These are phyloP conservation scores for Leccinum griseonigrum DNA, from an alignment of 1,284 basidiomycete genomes.

Conservation along the genomic window DNA sequence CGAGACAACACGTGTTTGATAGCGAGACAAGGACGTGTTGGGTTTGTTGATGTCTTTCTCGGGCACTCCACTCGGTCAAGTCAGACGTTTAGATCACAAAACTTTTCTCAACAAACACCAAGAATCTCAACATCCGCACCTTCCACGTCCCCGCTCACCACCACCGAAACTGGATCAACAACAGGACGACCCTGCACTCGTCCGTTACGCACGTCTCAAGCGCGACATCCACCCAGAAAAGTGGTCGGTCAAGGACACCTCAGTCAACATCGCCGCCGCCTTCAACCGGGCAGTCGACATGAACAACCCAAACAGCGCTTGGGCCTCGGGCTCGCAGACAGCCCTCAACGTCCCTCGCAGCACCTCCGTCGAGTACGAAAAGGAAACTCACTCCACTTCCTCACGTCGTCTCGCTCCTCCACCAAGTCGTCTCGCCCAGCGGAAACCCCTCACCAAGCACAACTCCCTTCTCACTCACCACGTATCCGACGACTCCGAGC, in stretches of 20 bases:
- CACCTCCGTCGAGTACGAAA: conserved; percentile 76
- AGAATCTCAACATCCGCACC: conserved; percentile 34
- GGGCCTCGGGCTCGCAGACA: conserved; percentile 60
- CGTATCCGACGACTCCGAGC: conserved; percentile 68
- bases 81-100: conserved; percentile 76
- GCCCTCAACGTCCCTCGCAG: conserved; percentile 56
- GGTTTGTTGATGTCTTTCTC: conserved; percentile 74
- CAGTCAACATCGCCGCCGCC: conserved; percentile 80
- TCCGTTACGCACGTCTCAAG: conserved; percentile 51
- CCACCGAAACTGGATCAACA: conserved; percentile 37
- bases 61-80: conserved; percentile 76
- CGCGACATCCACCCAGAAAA: conserved; percentile 62
- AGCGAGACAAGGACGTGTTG: background rate
- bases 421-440: conserved; percentile 41
- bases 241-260: conserved; percentile 75
- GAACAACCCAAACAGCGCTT: conserved; percentile 56
- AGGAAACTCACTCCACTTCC: conserved; percentile 52
- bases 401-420: conserved; percentile 57
- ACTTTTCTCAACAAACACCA: conserved; percentile 63
- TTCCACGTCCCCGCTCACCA: conserved; percentile 29
- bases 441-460: conserved; percentile 52
- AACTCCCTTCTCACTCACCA: conserved; percentile 40
- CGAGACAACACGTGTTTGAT: conserved; percentile 19
- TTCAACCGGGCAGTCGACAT: conserved; percentile 64
- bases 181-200: conserved; percentile 44